Evolutionary conservation across 805 yeast genomes (phyloP), one percentile per base, ranked within the genome.

Genomic region (Candida taoyuanica): DNA sequence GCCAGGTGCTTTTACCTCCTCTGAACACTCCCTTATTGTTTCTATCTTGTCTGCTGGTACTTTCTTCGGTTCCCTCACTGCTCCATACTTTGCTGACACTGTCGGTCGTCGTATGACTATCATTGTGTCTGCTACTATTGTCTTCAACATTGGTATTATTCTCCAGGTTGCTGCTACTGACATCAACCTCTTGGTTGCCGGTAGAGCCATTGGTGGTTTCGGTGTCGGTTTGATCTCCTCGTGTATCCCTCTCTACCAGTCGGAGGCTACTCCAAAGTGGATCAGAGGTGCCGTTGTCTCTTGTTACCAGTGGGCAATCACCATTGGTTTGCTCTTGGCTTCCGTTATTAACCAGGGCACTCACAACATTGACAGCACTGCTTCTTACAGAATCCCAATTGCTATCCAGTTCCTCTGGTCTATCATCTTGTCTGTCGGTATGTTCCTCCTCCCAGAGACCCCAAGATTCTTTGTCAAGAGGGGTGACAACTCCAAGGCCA

Each of bases 221-320:
- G 84, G 86, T 34, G 83, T 83, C 40, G 93, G 93, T 46, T 68
- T 76, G 26, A 66, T 83, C 21, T 78, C 89, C 15, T 80, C 87
- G 16, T 68, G 76, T 44, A 81, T 83, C 26, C 86, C 89, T 23
- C 61, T 84, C 47, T 83, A 82, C 59, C 85, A 81, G 64, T 80
- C 88, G 19, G 93, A 84, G 60, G 78, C 85, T 21, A 73, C 87
- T 14, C 93, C 91, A 28, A 78, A 73, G 52, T 78, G 83, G 70
- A 74, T 83, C 37, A 71, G 93, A 63, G 93, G 93, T 49, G 75
- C 87, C 15, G 70, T 81, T 47, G 88, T 83, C 37, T 76, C 83
- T 43, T 74, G 84, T 46, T 85, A 81, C 60, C 93, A 84, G 58
- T 71, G 80, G 68, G 79, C 82, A 31, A 65, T 68, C 50, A 81